Evolutionary conservation across 495 filamentous ascomycete genomes (phyloP), one percentile per base, ranked within the genome.

Genomic region (Podospora australis): DNA sequence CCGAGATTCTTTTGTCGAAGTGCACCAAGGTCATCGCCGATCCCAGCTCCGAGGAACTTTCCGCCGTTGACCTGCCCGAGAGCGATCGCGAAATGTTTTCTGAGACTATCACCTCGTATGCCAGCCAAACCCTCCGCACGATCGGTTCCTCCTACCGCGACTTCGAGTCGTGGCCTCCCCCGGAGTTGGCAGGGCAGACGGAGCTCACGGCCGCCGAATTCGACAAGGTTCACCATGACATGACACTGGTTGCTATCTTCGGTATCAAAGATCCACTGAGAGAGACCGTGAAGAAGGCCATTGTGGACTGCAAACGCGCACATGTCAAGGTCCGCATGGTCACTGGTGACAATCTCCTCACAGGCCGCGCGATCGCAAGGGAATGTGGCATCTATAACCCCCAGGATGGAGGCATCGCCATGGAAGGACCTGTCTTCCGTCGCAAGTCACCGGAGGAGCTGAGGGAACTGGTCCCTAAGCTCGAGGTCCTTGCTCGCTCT

Each of bases 261-360:
- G 88, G 88, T 55, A 92, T 95, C 50, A 87, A 90, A 64, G 88
- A 95, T 65, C 88, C 88, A 13, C 78, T 95, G n/a, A 85, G 88
- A 24, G 78, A 83, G 2, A 85, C 85, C 51, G 88, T 95, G 19
- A 74, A 79, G 2, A 72, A 80, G 9, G 88, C 88, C 39, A 88
- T 95, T 48, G 70, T 73, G 52, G 77, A 80, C 58, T 91, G 87
- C 55, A 79, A 84, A 48, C 74, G 76, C 11, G 88, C 88, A 6
- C 88, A 88, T 46, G 87, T 94, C 8, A 70, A 82, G 39, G 85
- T 92, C 39, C 86, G 89, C 57, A 95, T 95, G 88, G 88, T 95
- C 21, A 95, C 88, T 6, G 84, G 88, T 26, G 88, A 95, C 65
- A 95, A 95, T 53, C 66, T 88, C 38, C 71, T 83, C 23, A 95